A percentile compares a stretch with the other conserved stretches of the same genome.
phyloP scores from a whole-genome alignment of 148 eudicot genomes.

The Salicornia ramosissima region DNA sequence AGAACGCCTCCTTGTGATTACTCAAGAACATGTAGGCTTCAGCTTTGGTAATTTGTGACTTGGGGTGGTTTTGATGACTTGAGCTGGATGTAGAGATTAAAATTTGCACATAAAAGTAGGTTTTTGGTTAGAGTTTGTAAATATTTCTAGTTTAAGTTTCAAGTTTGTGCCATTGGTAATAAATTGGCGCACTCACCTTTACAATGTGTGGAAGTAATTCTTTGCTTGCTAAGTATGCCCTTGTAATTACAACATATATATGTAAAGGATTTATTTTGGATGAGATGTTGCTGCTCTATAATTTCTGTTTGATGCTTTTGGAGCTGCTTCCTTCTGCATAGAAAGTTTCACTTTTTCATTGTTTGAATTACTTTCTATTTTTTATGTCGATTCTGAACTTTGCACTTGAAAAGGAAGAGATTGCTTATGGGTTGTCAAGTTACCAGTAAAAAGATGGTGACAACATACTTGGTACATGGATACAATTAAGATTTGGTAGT shows the following conservation, averaged over 20 bases:
- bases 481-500: no score
- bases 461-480: no score
- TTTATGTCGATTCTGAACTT: no score
- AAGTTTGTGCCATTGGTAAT: slow-evolving; percentile 12
- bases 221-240: slow-evolving; percentile 1
- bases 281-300: not conserved
- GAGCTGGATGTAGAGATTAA: not conserved
- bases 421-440: no score
- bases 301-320: not conserved
- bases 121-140: slow-evolving; percentile 14
- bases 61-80: not conserved
- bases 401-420: no score
- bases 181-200: slow-evolving; percentile 15
- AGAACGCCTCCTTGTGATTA: slow-evolving; percentile 51
- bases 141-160: slow-evolving; percentile 20
- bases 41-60: slow-evolving; percentile 86
- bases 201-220: slow-evolving; percentile 5
- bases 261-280: slow-evolving; percentile 8
- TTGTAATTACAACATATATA: slow-evolving; percentile 9
- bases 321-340: slow-evolving; percentile 1
- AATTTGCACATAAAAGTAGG: slow-evolving; percentile 28
- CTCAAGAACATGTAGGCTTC: slow-evolving; percentile 82
- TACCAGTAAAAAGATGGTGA: no score
- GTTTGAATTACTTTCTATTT: no score
- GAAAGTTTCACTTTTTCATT: not conserved